Conservation (phyloP, 257 asterid genomes). For the Catharanthus roseus region DNA sequence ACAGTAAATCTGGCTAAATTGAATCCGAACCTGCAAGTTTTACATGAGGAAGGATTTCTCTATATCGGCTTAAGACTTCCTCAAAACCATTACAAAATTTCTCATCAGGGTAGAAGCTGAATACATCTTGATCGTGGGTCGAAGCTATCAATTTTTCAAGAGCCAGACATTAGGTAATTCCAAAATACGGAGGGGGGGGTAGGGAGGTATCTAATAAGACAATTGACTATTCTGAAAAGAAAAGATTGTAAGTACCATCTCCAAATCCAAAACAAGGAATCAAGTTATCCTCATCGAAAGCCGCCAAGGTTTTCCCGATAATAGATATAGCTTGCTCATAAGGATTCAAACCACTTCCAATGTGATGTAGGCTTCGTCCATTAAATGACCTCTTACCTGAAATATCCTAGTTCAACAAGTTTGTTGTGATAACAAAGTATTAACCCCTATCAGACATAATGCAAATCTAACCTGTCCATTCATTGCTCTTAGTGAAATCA, state of each 20-base stretch:
- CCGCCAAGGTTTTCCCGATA: slow-evolving; percentile 83
- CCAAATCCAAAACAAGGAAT: slow-evolving; percentile 97
- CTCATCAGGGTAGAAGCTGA: slow-evolving; percentile 69
- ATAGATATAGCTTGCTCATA: slow-evolving; percentile 90
- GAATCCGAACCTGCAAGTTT: slow-evolving; percentile 68
- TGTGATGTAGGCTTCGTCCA: slow-evolving; percentile 71
- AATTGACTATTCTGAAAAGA: slow-evolving; percentile 1
- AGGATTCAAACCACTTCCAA: slow-evolving; percentile 63
- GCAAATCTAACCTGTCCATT: slow-evolving; percentile 76
- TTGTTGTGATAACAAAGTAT: neutral
- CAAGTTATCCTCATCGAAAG: slow-evolving; percentile 89
- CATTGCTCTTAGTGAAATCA: slow-evolving; percentile 95
- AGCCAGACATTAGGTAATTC: neutral
- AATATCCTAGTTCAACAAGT: slow-evolving; percentile 27
- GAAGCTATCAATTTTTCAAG: slow-evolving; percentile 45
- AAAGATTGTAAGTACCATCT: slow-evolving; percentile 48
- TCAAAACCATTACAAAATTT: slow-evolving; percentile 85
- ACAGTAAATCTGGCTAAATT: slow-evolving; percentile 1
- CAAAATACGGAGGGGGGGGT: neutral
- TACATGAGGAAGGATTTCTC: slow-evolving; percentile 67
- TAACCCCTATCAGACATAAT: neutral
- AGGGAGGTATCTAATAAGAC: slow-evolving; percentile 8
- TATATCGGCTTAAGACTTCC: slow-evolving; percentile 71
- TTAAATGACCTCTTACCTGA: slow-evolving; percentile 68
- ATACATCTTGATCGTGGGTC: slow-evolving; percentile 87